phyloP scores from a whole-genome alignment of 768 basidiomycete genomes.

The Stropharia rugosoannulata region DNA sequence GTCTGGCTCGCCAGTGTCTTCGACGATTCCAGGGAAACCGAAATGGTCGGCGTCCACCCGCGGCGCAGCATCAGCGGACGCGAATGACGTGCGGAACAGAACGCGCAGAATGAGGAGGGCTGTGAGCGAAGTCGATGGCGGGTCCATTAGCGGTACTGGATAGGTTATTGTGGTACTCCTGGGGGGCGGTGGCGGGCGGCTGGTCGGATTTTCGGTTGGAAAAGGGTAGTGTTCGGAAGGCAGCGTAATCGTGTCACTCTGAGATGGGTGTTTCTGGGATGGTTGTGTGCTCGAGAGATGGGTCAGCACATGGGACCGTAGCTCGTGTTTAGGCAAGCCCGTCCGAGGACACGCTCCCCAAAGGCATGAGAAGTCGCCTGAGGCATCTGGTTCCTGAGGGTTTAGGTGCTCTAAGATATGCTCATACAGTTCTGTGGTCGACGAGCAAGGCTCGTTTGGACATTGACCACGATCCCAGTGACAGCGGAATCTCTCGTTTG shows the following conservation, averaged over 20 bases:
- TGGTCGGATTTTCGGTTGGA: slow-evolving; percentile 62
- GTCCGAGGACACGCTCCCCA: slow-evolving; percentile 70
- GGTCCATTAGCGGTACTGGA: slow-evolving; percentile 56
- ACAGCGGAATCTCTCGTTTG: slow-evolving; percentile 69
- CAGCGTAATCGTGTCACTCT: slow-evolving; percentile 74
- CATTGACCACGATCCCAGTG: slow-evolving; percentile 72
- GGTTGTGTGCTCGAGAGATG: slow-evolving; percentile 67
- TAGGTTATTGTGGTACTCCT: slow-evolving; percentile 61
- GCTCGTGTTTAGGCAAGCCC: slow-evolving; percentile 43
- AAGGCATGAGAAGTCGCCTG: slow-evolving; percentile 50
- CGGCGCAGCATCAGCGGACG: slow-evolving; percentile 64
- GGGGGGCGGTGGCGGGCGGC: slow-evolving; percentile 69
- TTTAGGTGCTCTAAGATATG: slow-evolving; percentile 64
- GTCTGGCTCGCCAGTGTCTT: slow-evolving; percentile 73
- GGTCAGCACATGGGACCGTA: slow-evolving; percentile 72
- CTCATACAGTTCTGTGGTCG: slow-evolving; percentile 67
- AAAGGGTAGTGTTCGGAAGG: slow-evolving; percentile 52
- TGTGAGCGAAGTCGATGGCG: slow-evolving; percentile 73
- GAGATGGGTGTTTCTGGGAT: slow-evolving; percentile 59
- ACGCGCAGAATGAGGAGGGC: slow-evolving; percentile 83
- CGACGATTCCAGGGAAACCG: slow-evolving; percentile 83
- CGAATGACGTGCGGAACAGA: slow-evolving; percentile 78
- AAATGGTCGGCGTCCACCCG: slow-evolving; percentile 83
- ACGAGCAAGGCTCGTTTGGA: slow-evolving; percentile 40
- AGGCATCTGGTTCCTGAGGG: slow-evolving; percentile 40